Evolutionary conservation across 169 alveolate species (phyloP).

Genomic region (Cryptosporidium parvum): DNA sequence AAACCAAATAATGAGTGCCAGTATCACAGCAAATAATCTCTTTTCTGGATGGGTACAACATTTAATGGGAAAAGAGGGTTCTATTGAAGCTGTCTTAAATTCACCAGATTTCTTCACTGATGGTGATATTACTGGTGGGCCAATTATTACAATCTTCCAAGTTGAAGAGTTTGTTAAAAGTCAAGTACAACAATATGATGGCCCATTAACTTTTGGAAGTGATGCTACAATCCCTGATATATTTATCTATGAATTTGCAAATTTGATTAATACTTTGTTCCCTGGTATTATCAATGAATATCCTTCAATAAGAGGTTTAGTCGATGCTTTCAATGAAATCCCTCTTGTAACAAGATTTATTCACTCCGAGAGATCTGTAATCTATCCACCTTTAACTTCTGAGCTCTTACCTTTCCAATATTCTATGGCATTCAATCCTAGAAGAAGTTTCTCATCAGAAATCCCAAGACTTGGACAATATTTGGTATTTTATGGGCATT

Average conservation of each 20-base stretch:
- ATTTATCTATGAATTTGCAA: constrained; percentile 44
- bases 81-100: constrained; percentile 41
- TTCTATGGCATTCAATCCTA: constrained; percentile 49
- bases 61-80: constrained; percentile 36
- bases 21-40: constrained; percentile 9
- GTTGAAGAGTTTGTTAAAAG: constrained; percentile 46
- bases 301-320: constrained; percentile 44
- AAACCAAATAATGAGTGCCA: constrained; percentile 1
- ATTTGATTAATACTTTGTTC: constrained; percentile 9
- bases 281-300: constrained; percentile 60
- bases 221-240: constrained; percentile 59
- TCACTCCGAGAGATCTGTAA: constrained; percentile 53
- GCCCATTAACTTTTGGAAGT: constrained; percentile 52
- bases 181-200: constrained; percentile 43
- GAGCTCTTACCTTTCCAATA: constrained; percentile 61
- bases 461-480: constrained; percentile 54
- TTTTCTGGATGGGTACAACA: constrained; percentile 23
- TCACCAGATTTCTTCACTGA: constrained; percentile 34
- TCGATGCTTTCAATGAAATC: constrained; percentile 51
- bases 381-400: constrained; percentile 34
- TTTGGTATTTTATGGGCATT: constrained; percentile 56
- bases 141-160: constrained; percentile 17
- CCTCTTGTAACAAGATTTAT: constrained; percentile 37
- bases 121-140: constrained; percentile 40
- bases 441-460: constrained; percentile 24